phyloP scores from a whole-genome alignment of 306 rosid species.

The Vigna reflexopilosa region DNA sequence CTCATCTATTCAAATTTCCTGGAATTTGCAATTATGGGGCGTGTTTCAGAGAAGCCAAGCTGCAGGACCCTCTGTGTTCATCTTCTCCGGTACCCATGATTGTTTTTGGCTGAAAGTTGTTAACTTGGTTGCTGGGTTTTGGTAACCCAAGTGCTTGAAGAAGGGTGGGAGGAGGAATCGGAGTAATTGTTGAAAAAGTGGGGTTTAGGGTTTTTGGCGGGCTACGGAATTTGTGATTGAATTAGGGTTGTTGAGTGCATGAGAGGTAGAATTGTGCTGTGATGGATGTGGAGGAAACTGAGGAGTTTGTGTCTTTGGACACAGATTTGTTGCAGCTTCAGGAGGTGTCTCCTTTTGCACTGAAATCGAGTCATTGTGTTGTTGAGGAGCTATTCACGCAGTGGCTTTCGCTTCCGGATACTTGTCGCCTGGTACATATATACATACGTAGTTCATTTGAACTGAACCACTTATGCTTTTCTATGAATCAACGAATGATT shows the following conservation, averaged over 20 bases:
- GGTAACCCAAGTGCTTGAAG: conserved; percentile 19
- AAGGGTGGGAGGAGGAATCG: conserved; percentile 32
- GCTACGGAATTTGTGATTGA: conserved; percentile 37
- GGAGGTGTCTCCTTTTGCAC: conserved; percentile 68
- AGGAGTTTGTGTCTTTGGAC: conserved; percentile 63
- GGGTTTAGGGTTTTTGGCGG: conserved; percentile 55
- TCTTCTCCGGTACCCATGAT: conserved; percentile 33
- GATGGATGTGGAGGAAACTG: conserved; percentile 74
- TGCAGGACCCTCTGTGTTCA: neutral
- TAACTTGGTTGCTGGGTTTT: conserved; percentile 46
- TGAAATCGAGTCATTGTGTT: conserved; percentile 65
- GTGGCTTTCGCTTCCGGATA: conserved; percentile 88
- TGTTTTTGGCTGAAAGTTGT: conserved; percentile 33
- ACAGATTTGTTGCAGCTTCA: conserved; percentile 80
- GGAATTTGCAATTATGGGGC: conserved; percentile 29
- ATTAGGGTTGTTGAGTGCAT: conserved; percentile 51
- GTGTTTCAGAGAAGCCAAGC: conserved; percentile 26
- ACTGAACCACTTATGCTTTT: conserved; percentile 36
- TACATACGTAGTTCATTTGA: conserved; percentile 33
- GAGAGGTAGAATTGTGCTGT: conserved; percentile 45
- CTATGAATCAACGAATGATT: conserved; percentile 33
- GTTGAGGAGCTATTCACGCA: conserved; percentile 78
- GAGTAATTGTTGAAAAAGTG: conserved; percentile 46
- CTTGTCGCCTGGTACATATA: conserved; percentile 73
- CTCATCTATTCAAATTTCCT: conserved; percentile 16